These are phyloP conservation scores for Debaryomyces psychrophilus DNA, from an alignment of 1,139 yeast species.

Conservation along the genomic window DNA sequence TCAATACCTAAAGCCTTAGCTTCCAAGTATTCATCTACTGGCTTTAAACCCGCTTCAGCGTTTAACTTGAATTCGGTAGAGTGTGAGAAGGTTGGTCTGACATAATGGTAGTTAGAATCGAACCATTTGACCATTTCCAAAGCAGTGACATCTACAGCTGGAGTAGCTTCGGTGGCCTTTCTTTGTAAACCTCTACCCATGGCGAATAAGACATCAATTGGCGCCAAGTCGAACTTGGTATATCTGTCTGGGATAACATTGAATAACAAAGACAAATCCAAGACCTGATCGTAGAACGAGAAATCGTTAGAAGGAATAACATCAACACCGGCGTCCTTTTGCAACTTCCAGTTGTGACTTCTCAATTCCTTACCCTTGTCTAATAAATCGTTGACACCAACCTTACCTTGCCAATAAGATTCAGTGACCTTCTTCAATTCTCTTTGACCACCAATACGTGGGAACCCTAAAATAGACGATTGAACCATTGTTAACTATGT, in stretches of 20 bases:
- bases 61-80: conserved; percentile 94
- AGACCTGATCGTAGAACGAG: conserved; percentile 96
- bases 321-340: conserved; percentile 96
- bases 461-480: conserved; percentile 98
- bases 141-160: conserved; percentile 97
- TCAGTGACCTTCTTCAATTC: conserved; percentile 98
- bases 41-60: conserved; percentile 74
- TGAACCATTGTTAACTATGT: conserved; percentile 64
- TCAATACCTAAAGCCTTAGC: conserved; percentile 95
- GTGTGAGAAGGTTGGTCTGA: conserved; percentile 98
- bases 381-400: conserved; percentile 80
- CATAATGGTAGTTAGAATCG: conserved; percentile 99
- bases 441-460: conserved; percentile 99
- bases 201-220: conserved; percentile 93
- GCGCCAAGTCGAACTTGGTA: conserved; percentile 86
- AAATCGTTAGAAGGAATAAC: conserved; percentile 96
- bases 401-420: conserved; percentile 98
- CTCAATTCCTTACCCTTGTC: conserved; percentile 95
- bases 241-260: conserved; percentile 97
- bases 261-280: conserved; percentile 89
- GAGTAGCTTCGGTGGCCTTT: conserved; percentile 82
- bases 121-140: conserved; percentile 99
- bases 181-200: conserved; percentile 99
- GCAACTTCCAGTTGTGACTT: conserved; percentile 96
- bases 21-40: conserved; percentile 96